These are phyloP conservation scores for Tuctoria greenei DNA, from an alignment of 176 grass and related monocot species.

Conservation along the genomic window DNA sequence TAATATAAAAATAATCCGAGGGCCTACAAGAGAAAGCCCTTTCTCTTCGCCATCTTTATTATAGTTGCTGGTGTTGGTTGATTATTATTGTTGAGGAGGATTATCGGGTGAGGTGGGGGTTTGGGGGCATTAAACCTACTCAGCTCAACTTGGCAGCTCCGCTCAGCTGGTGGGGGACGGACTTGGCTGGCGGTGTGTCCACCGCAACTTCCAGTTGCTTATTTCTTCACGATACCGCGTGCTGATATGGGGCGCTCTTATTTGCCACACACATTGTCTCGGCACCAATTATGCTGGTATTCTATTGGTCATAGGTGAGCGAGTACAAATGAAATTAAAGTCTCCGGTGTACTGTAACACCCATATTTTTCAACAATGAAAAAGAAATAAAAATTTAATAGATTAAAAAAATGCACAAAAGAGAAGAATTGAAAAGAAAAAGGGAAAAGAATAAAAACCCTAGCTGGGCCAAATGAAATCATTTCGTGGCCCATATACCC, in stretches of 20 bases:
- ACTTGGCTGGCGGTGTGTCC: conserved; percentile 42
- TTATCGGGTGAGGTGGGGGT: conserved; percentile 49
- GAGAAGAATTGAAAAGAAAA: too few relatives aligned
- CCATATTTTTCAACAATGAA: too few relatives aligned
- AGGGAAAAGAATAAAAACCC: too few relatives aligned
- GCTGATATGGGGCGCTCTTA: conserved; percentile 17
- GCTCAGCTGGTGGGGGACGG: conserved; percentile 15
- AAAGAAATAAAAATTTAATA: too few relatives aligned
- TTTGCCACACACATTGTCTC: conserved; percentile 23
- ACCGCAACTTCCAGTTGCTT: conserved; percentile 48
- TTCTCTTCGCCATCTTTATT: conserved; percentile 16
- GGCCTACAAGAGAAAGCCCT: conserved; percentile 7
- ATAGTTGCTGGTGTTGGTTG: conserved; percentile 19
- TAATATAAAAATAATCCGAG: conserved; percentile 39
- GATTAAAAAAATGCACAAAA: too few relatives aligned
- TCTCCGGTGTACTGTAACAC: conserved; percentile 4
- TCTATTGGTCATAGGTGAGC: conserved; percentile 39
- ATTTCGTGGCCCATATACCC: too few relatives aligned
- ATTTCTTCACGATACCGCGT: conserved; percentile 39
- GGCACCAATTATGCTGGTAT: conserved; percentile 29
- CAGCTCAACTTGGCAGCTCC: conserved; percentile 13
- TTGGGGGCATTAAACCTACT: conserved; percentile 41
- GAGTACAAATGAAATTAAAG: conserved; percentile 25
- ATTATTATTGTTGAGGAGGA: conserved; percentile 29
- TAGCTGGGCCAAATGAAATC: too few relatives aligned